These are phyloP conservation scores for Hypoxylon sp. DNA, from an alignment of 2,329 filamentous ascomycete genomes.

Conservation along the genomic window DNA sequence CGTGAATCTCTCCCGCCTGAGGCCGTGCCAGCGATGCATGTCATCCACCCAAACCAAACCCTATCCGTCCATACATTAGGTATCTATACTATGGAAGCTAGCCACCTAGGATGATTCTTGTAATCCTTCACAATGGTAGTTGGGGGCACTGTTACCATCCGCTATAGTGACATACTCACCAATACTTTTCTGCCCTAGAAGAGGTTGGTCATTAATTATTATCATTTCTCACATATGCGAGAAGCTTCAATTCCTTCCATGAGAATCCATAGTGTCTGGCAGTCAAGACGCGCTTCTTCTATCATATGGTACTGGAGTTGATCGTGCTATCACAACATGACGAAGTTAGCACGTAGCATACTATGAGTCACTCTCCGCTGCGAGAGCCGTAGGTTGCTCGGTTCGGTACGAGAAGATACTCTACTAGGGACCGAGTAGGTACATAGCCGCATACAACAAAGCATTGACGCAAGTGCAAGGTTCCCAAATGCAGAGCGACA, in stretches of 20 bases:
- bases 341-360: constrained; percentile 33
- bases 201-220: constrained; percentile 21
- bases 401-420: constrained; percentile 26
- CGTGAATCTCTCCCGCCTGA: constrained; percentile 30
- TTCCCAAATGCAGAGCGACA: constrained; percentile 42
- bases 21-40: constrained; percentile 35
- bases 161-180: constrained; percentile 6
- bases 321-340: constrained; percentile 30
- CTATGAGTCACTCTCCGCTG: constrained; percentile 35
- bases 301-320: constrained; percentile 11
- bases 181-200: constrained; percentile 12
- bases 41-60: constrained; percentile 39
- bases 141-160: constrained; percentile 1
- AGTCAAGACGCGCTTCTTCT: neutral
- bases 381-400: constrained; percentile 29
- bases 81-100: constrained; percentile 18
- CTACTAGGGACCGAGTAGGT: constrained; percentile 30
- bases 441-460: constrained; percentile 53
- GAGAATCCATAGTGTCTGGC: constrained; percentile 8
- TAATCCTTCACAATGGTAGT: constrained; percentile 23
- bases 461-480: constrained; percentile 59
- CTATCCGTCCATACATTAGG: constrained; percentile 25
- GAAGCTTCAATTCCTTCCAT: constrained; percentile 4
- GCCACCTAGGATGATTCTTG: constrained; percentile 13
- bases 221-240: constrained; percentile 12